phyloP scores from a whole-genome alignment of 2,329 filamentous ascomycete genomes.

The Monilinia fructicola region DNA sequence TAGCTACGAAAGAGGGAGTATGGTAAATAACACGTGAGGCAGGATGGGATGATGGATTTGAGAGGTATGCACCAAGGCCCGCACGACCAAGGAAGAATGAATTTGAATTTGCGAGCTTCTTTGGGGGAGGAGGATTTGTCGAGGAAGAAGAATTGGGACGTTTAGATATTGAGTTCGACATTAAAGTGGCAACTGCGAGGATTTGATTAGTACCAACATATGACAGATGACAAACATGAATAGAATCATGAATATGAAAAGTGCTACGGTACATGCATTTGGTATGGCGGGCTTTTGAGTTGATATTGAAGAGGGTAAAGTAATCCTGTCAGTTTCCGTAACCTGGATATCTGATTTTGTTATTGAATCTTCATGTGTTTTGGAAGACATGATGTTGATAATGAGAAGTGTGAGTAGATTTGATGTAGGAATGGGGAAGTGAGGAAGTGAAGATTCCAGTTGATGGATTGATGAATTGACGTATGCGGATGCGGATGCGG shows the following conservation, averaged over 20 bases:
- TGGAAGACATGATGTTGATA: not conserved
- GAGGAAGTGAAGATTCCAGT: not conserved
- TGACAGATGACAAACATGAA: not conserved
- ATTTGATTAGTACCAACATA: not conserved
- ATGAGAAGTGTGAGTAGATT: not conserved
- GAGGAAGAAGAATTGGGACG: not conserved
- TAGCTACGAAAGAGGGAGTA: conserved; percentile 68
- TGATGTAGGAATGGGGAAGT: not conserved
- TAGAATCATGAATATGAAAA: not conserved
- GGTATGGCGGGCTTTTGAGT: conserved; percentile 27
- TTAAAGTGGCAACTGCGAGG: conserved; percentile 53
- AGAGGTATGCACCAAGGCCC: conserved; percentile 66
- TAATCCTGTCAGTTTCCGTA: conserved; percentile 40
- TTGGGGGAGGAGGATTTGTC: conserved; percentile 6
- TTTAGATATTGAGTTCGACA: conserved; percentile 37
- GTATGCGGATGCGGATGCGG: no score
- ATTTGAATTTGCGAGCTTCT: conserved; percentile 26
- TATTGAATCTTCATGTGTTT: conserved; percentile 44
- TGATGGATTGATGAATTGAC: not conserved
- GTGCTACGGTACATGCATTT: conserved; percentile 47
- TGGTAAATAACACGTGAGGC: conserved; percentile 62
- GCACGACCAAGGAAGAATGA: conserved; percentile 50
- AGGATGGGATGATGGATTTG: conserved; percentile 60
- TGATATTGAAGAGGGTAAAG: conserved; percentile 35
- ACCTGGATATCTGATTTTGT: conserved; percentile 44